Percentiles rank a stretch among this genome's conserved stretches.
phyloP scores from a whole-genome alignment of 2,329 filamentous ascomycete species.

The Monosporascus sp. region DNA sequence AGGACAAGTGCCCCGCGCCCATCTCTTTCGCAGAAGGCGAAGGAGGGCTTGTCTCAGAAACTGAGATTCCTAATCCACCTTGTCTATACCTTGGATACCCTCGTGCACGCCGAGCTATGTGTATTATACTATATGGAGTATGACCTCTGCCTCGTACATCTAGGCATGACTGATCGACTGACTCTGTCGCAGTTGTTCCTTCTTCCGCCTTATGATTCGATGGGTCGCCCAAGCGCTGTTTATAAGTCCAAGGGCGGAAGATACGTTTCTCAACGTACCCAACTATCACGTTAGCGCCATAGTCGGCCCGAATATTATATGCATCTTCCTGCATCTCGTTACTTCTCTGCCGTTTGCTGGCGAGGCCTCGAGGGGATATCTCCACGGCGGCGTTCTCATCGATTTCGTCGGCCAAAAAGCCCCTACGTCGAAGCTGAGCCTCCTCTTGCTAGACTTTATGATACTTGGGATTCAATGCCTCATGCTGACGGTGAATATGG shows the following conservation, averaged over 20 bases:
- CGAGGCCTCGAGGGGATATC: constrained; percentile 58
- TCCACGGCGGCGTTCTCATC: constrained; percentile 62
- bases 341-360: constrained; percentile 50
- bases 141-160: constrained; percentile 14
- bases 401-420: constrained; percentile 65
- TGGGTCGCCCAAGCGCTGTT: constrained; percentile 57
- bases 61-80: constrained; percentile 56
- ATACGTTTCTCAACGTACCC: constrained; percentile 50
- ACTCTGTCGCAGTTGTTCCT: constrained; percentile 49
- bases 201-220: constrained; percentile 57
- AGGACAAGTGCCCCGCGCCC: constrained; percentile 12
- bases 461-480: constrained; percentile 55
- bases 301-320: constrained; percentile 53
- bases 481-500: constrained; percentile 59
- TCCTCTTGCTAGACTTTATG: constrained; percentile 51
- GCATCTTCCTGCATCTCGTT: constrained; percentile 55
- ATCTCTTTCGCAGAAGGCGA: constrained; percentile 24
- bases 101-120: constrained; percentile 61
- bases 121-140: constrained; percentile 68
- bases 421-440: constrained; percentile 49
- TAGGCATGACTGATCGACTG: constrained; percentile 1
- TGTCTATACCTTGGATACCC: constrained; percentile 54
- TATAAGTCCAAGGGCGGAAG: constrained; percentile 57
- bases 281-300: constrained; percentile 55
- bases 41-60: constrained; percentile 46